Conservation (phyloP, 2,329 filamentous ascomycete genomes). For the Epichloe elymi region DNA sequence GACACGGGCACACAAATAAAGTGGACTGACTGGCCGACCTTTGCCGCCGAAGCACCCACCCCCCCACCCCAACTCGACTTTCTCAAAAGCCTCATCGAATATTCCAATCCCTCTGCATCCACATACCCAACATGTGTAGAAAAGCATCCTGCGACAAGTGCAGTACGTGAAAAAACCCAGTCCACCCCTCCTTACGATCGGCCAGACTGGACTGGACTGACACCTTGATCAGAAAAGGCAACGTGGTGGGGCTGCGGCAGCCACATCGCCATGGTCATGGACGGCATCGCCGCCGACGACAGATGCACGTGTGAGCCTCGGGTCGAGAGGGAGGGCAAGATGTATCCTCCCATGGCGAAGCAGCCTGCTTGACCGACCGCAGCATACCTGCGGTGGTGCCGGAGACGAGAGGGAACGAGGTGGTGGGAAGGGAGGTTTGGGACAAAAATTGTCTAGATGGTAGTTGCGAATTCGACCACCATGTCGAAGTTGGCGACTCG, state of each 20-base stretch:
- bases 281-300: slow-evolving; percentile 40
- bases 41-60: too few relatives aligned
- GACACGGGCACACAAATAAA: too few relatives aligned
- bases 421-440: slow-evolving; percentile 17
- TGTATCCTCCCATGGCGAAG: slow-evolving; percentile 51
- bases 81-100: not conserved
- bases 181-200: too few relatives aligned
- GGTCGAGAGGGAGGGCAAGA: slow-evolving; percentile 44
- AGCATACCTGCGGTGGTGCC: slow-evolving; percentile 12
- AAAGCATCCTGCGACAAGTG: slow-evolving; percentile 49
- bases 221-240: slow-evolving; percentile 32
- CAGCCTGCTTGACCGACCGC: slow-evolving; percentile 12
- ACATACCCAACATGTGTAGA: slow-evolving; percentile 44
- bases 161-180: slow-evolving; percentile 30
- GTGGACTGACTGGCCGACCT: too few relatives aligned
- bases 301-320: slow-evolving; percentile 55
- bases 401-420: slow-evolving; percentile 13
- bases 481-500: not conserved
- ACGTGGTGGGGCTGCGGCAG: slow-evolving; percentile 54
- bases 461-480: not conserved
- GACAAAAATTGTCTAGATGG: slow-evolving; percentile 8
- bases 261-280: slow-evolving; percentile 50
- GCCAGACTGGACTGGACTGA: not conserved
- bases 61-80: not conserved
- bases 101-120: not conserved